A percentile compares a stretch with the other conserved stretches of the same genome.
phyloP scores from a whole-genome alignment of 1,284 basidiomycete genomes.

The Psilocybe mexicana region DNA sequence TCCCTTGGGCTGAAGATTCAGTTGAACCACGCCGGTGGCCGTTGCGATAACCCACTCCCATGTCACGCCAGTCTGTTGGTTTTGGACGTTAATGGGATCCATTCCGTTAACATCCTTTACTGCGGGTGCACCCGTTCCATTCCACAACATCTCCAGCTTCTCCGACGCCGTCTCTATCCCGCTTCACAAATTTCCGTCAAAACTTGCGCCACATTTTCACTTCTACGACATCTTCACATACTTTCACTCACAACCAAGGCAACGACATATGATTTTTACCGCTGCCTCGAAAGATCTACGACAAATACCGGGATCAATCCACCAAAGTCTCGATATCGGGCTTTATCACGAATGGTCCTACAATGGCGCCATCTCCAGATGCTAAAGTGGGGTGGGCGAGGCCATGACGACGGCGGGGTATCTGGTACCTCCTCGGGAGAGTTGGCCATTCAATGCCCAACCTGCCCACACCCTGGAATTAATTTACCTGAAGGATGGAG shows the following conservation, averaged over 20 bases:
- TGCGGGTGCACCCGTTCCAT: background rate
- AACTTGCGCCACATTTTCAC: slow-evolving; percentile 9
- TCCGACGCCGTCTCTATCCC: slow-evolving; percentile 14
- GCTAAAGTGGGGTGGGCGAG: slow-evolving; percentile 26
- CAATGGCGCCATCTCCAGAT: slow-evolving; percentile 27
- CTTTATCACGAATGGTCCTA: slow-evolving; percentile 20
- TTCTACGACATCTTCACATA: slow-evolving; percentile 5
- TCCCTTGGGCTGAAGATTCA: background rate
- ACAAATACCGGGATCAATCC: slow-evolving; percentile 3
- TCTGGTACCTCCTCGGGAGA: slow-evolving; percentile 21
- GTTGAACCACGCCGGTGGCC: slow-evolving; percentile 19
- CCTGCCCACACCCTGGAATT: slow-evolving; percentile 27
- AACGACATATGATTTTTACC: slow-evolving; percentile 12
- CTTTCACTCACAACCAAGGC: slow-evolving; percentile 1
- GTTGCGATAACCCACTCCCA: background rate
- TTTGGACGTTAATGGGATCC: background rate
- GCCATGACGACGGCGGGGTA: slow-evolving; percentile 22
- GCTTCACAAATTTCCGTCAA: slow-evolving; percentile 2
- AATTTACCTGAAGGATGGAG: slow-evolving; percentile 26
- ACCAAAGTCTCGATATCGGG: slow-evolving; percentile 16
- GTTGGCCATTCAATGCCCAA: slow-evolving; percentile 26
- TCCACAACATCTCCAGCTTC: slow-evolving; percentile 1
- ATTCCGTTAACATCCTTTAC: background rate
- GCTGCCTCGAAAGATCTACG: slow-evolving; percentile 2
- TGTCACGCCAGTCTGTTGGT: slow-evolving; percentile 4